These are phyloP conservation scores for Xylaria digitata DNA, from an alignment of 2,329 filamentous ascomycete species.

Conservation along the genomic window DNA sequence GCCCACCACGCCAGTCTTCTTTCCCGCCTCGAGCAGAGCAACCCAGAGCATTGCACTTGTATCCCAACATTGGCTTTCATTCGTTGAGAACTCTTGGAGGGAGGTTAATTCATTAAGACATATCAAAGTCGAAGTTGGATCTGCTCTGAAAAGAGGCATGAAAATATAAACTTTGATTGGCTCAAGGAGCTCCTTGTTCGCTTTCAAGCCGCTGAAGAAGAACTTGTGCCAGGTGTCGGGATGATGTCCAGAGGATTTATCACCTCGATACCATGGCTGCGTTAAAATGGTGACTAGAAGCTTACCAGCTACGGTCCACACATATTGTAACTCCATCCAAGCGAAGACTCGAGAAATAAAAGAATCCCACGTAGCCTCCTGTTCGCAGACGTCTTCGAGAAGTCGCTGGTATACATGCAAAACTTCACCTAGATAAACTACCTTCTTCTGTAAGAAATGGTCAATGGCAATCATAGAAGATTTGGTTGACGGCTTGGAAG, in stretches of 20 bases:
- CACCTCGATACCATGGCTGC: constrained; percentile 53
- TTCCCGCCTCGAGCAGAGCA: constrained; percentile 75
- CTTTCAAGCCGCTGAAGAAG: constrained; percentile 62
- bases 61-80: constrained; percentile 59
- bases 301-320: constrained; percentile 70
- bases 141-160: constrained; percentile 69
- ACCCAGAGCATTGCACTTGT: constrained; percentile 70
- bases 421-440: constrained; percentile 63
- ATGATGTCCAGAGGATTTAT: constrained; percentile 50
- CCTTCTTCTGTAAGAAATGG: constrained; percentile 71
- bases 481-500: constrained; percentile 73
- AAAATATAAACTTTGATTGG: constrained; percentile 74
- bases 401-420: constrained; percentile 55
- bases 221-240: constrained; percentile 66
- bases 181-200: constrained; percentile 66
- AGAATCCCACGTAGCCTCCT: constrained; percentile 60
- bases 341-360: constrained; percentile 62
- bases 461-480: constrained; percentile 76
- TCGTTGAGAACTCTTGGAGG: constrained; percentile 59
- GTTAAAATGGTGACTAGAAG: constrained; percentile 69
- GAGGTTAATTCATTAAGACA: constrained; percentile 71
- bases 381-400: constrained; percentile 43
- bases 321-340: constrained; percentile 68
- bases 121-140: constrained; percentile 62
- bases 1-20: constrained; percentile 75